phyloP scores from a whole-genome alignment of 176 grass and related monocot genomes.

The Secale cereale region DNA sequence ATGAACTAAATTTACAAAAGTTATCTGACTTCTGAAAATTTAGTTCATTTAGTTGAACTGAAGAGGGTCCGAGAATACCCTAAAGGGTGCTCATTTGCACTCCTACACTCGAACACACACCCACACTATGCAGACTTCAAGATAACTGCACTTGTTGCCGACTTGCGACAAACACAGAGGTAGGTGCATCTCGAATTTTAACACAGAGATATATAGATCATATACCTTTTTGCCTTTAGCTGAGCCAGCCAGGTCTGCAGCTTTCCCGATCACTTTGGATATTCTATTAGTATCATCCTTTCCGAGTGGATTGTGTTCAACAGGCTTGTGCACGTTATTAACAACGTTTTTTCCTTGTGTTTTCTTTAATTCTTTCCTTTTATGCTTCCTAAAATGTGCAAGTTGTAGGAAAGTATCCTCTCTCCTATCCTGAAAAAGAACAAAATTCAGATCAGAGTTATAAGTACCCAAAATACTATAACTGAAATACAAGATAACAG shows the following conservation, averaged over 20 bases:
- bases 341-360: slow-evolving; percentile 47
- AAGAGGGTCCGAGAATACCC: too few species aligned
- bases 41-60: too few species aligned
- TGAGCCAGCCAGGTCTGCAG: slow-evolving; percentile 81
- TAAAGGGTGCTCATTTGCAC: too few species aligned
- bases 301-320: slow-evolving; percentile 79
- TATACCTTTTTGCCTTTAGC: slow-evolving; percentile 76
- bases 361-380: slow-evolving; percentile 86
- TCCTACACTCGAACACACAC: too few species aligned
- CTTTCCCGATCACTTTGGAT: slow-evolving; percentile 79
- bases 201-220: neutral
- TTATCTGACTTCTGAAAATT: too few species aligned
- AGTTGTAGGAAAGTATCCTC: slow-evolving; percentile 87
- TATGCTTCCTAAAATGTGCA: slow-evolving; percentile 77
- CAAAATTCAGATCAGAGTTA: slow-evolving; percentile 7
- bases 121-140: neutral
- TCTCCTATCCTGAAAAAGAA: slow-evolving; percentile 75
- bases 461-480: neutral
- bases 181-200: neutral
- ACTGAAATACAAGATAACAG: neutral
- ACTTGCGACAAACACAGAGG: neutral
- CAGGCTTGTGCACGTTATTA: slow-evolving; percentile 67
- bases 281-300: slow-evolving; percentile 89
- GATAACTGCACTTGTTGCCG: neutral
- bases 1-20: too few species aligned